Base-by-base conservation (phyloP, 306 rosid species). In the Pterocarpus macrocarpus region DNA sequence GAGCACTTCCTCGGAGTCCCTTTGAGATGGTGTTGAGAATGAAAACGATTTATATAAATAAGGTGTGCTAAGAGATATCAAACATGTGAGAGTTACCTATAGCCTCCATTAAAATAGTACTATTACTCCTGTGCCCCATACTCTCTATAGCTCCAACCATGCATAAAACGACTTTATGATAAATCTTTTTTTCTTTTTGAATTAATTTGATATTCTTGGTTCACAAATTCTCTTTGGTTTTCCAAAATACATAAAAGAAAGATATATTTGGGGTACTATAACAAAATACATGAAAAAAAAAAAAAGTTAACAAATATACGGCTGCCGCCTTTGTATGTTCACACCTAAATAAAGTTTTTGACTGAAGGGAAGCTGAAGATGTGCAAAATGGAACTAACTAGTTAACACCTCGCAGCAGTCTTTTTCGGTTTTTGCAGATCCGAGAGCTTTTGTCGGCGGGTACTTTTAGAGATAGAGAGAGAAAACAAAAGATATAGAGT, bases 91-190 rank as follows among this genome's bases (percentile, higher is more conserved):
- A 56, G 35, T 39, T 49, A 76, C 35, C 14, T 28, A 70, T 62
- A 15, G 62, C 78, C 77, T 5, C 85, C 22, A 67, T 72, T 80
- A 50, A 53, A 80, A 83, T 71, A 86, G 83, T 83, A 5, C 58
- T 13, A 4, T 39, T 41, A 11, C 7, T 35, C 2, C 15, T 59
- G 39, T 41, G 2, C 8, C 2, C 30, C 4, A 38, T 34, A 50
- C 30, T 0, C 49, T 67, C 7, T 32, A 12, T 41, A 28, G 16
- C 62, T 73, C 73, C 68, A 22, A 69, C 68, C 72, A 73, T 77
- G 83, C 81, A 77, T 34, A 15, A 8, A 33, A 45, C 14, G 4
- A 16, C 70, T 15, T 15, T 7, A 2, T 34, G 8, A 43, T 43
- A 5, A 43, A 43, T 13, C 4, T 2, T 49, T 3, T 8, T 44